Evolutionary conservation across 2,329 filamentous ascomycete species (phyloP).

Genomic region (Apiospora malaysiana): DNA sequence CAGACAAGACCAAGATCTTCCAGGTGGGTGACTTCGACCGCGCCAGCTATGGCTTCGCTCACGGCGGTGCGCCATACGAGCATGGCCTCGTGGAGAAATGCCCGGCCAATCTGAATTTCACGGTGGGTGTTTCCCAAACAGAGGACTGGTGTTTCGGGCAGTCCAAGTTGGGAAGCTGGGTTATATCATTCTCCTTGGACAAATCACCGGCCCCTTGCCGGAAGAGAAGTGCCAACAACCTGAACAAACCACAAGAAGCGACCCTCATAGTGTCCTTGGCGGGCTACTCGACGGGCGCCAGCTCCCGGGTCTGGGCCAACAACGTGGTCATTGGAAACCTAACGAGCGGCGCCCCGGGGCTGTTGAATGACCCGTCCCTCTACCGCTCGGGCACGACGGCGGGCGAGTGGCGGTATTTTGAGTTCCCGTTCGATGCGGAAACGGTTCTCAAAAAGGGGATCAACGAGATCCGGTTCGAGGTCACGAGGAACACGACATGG

Average conservation of each 20-base stretch:
- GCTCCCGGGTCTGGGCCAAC: conserved; percentile 48
- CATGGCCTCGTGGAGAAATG: conserved; percentile 51
- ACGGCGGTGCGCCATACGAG: conserved; percentile 49
- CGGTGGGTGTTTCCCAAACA: conserved; percentile 43
- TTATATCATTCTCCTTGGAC: conserved; percentile 37
- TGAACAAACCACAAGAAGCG: conserved; percentile 32
- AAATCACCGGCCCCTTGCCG: background rate
- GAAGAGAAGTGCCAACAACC: background rate
- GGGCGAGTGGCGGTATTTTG: conserved; percentile 54
- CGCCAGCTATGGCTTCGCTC: conserved; percentile 49
- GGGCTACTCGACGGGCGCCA: conserved; percentile 49
- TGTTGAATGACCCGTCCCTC: conserved; percentile 51
- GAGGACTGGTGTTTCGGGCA: conserved; percentile 58
- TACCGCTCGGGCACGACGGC: conserved; percentile 53
- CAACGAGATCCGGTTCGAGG: conserved; percentile 35
- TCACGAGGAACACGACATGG: conserved; percentile 36
- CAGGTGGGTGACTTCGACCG: conserved; percentile 56
- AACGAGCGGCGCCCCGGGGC: conserved; percentile 35
- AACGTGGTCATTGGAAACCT: conserved; percentile 47
- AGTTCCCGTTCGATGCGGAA: conserved; percentile 40
- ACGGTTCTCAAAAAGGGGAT: conserved; percentile 29
- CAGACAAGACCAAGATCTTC: conserved; percentile 48
- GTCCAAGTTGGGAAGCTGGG: conserved; percentile 45
- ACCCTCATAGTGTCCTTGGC: conserved; percentile 50
- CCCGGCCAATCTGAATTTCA: conserved; percentile 52